phyloP scores from a whole-genome alignment of 805 yeast species.

The Metschnikowia noctiluminum region DNA sequence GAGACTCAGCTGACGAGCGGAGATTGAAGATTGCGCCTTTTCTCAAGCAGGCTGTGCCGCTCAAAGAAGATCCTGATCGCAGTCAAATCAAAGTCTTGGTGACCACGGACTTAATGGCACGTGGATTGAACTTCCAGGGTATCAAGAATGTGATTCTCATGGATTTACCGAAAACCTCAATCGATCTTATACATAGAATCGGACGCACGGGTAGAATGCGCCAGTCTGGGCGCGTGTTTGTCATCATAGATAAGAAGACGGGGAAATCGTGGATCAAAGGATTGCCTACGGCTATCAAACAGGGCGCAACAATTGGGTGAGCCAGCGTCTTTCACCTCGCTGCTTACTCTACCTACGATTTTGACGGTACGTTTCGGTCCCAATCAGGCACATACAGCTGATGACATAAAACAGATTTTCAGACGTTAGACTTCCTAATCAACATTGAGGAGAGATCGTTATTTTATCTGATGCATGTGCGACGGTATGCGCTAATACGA shows the following conservation, averaged over 20 bases:
- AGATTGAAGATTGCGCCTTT: constrained; percentile 55
- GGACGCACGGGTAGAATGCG: constrained; percentile 96
- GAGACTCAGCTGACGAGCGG: constrained; percentile 60
- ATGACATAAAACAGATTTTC: constrained; percentile 32
- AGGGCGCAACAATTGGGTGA: constrained; percentile 38
- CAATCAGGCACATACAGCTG: constrained; percentile 18
- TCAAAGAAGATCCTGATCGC: constrained; percentile 29
- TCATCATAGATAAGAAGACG: constrained; percentile 66
- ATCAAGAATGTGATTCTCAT: constrained; percentile 77
- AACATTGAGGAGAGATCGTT: constrained; percentile 32
- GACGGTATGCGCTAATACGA: background rate
- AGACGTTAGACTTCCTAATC: constrained; percentile 44
- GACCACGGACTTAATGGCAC: constrained; percentile 83
- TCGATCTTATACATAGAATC: constrained; percentile 84
- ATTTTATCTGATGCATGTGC: constrained; percentile 24
- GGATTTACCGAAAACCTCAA: constrained; percentile 82
- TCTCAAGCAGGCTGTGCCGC: constrained; percentile 52
- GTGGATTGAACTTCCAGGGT: constrained; percentile 85
- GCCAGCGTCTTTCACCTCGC: background rate
- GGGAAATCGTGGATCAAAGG: constrained; percentile 82
- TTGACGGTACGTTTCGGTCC: constrained; percentile 12
- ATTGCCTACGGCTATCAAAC: constrained; percentile 63
- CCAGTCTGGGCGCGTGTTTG: constrained; percentile 80
- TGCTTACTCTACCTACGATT: background rate
- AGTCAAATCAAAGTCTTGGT: constrained; percentile 63